Evolutionary conservation across 768 basidiomycete genomes (phyloP).

Genomic region (Lactarius sp.): DNA sequence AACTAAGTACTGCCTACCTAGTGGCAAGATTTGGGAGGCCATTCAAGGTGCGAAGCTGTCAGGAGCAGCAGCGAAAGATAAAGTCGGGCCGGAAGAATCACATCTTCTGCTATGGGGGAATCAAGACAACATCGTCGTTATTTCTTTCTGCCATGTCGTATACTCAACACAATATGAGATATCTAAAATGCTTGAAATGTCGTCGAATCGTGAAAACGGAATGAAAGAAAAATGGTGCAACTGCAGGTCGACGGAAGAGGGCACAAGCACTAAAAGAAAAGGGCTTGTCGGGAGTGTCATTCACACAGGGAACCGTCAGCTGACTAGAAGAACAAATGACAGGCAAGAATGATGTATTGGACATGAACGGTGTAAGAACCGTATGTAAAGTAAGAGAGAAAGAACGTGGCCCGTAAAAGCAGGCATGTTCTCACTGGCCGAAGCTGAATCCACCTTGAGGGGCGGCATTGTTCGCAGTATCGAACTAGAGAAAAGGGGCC

Average conservation of each 20-base stretch:
- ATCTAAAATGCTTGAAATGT: constrained; percentile 25
- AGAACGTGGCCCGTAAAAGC: not conserved
- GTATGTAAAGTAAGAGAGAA: constrained; percentile 12
- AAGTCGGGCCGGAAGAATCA: constrained; percentile 6
- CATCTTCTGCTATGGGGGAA: not conserved
- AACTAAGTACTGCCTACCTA: constrained; percentile 47
- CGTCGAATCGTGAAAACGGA: constrained; percentile 17
- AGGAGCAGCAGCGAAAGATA: not conserved
- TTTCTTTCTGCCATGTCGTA: constrained; percentile 13
- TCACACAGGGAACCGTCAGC: constrained; percentile 15
- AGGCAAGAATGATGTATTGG: constrained; percentile 17
- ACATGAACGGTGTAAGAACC: constrained; percentile 14
- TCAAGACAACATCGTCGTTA: constrained; percentile 12
- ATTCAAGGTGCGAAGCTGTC: constrained; percentile 38
- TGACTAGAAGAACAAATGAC: constrained; percentile 18
- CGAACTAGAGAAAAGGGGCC: constrained; percentile 51
- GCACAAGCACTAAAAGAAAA: constrained; percentile 12
- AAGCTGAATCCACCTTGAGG: constrained; percentile 98
- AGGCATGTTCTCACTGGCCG: constrained; percentile 49
- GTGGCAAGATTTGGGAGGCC: constrained; percentile 93
- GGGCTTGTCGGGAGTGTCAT: constrained; percentile 20
- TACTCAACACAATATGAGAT: constrained; percentile 20
- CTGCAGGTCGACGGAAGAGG: constrained; percentile 11
- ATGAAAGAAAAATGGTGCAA: constrained; percentile 3
- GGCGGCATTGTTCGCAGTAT: constrained; percentile 70